Percentiles rank a stretch among this genome's conserved stretches.
phyloP scores from a whole-genome alignment of 441 rosid genomes.

The Adansonia grandidieri region DNA sequence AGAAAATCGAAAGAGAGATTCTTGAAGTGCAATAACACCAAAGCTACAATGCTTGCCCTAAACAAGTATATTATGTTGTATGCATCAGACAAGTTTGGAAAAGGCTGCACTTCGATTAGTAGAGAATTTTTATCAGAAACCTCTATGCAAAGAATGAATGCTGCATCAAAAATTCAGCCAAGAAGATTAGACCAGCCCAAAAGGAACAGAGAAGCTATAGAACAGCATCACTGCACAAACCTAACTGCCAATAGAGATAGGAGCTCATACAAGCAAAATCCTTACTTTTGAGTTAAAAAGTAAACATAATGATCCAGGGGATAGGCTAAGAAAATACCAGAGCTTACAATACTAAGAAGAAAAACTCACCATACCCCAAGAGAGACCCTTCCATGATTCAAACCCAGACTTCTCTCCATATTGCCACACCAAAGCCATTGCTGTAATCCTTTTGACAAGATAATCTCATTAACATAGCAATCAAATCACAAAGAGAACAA shows the following conservation, averaged over 20 bases:
- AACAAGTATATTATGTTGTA: neutral
- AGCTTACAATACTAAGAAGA: conserved; percentile 19
- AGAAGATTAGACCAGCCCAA: neutral
- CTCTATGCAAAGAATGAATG: neutral
- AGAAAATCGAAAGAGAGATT: neutral
- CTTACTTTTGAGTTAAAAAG: neutral
- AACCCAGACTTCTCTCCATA: conserved; percentile 84
- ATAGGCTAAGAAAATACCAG: neutral
- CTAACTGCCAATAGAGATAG: neutral
- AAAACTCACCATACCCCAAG: conserved; percentile 88
- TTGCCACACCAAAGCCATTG: conserved; percentile 92
- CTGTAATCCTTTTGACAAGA: conserved; percentile 59
- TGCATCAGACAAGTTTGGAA: neutral
- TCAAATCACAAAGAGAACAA: neutral
- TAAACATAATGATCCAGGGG: neutral
- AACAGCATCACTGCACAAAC: neutral
- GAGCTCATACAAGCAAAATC: neutral
- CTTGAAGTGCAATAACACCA: neutral
- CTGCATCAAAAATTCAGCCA: neutral
- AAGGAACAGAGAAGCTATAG: neutral
- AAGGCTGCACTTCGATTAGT: neutral
- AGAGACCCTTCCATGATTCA: conserved; percentile 90
- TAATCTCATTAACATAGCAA: conserved; percentile 12
- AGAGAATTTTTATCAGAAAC: neutral
- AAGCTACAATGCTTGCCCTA: neutral